phyloP scores from a whole-genome alignment of 352 stramenopile species.

The Pythium rhizo-oryzae region DNA sequence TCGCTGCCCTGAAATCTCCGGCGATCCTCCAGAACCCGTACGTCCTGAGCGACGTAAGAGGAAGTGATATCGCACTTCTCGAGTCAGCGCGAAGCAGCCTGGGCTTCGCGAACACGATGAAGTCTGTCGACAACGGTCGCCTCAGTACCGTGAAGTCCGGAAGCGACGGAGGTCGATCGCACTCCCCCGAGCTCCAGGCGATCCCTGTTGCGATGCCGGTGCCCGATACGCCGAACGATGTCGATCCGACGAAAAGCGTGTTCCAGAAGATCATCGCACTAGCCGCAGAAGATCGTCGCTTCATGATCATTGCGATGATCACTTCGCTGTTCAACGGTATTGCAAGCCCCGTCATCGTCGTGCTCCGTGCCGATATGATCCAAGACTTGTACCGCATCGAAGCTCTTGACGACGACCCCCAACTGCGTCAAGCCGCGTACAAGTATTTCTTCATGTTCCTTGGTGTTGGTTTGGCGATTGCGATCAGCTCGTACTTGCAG shows the following conservation, averaged over 20 bases:
- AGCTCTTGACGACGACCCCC: constrained; percentile 14
- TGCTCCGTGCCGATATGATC: constrained; percentile 29
- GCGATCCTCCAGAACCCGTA: constrained; percentile 3
- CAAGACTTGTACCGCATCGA: constrained; percentile 30
- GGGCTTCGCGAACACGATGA: neutral
- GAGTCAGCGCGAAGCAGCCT: constrained; percentile 15
- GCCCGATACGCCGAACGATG: neutral
- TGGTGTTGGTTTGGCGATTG: constrained; percentile 8
- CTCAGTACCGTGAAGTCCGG: neutral
- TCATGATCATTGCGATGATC: constrained; percentile 25
- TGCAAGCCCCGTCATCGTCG: constrained; percentile 20
- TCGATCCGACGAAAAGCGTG: constrained; percentile 4
- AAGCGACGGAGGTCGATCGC: neutral
- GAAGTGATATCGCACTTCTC: constrained; percentile 28
- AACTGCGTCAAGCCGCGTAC: constrained; percentile 19
- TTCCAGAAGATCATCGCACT: constrained; percentile 23
- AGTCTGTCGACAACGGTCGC: constrained; percentile 12
- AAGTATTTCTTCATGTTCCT: constrained; percentile 31
- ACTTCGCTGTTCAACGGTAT: constrained; percentile 28
- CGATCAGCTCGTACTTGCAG: constrained; percentile 25
- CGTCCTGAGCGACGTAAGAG: constrained; percentile 4
- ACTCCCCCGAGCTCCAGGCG: neutral
- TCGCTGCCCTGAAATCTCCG: constrained; percentile 4
- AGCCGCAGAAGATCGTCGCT: constrained; percentile 19
- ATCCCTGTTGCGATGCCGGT: neutral